These are phyloP conservation scores for Aegilops sharonensis DNA, from an alignment of 176 grass and related monocot species.

Conservation along the genomic window DNA sequence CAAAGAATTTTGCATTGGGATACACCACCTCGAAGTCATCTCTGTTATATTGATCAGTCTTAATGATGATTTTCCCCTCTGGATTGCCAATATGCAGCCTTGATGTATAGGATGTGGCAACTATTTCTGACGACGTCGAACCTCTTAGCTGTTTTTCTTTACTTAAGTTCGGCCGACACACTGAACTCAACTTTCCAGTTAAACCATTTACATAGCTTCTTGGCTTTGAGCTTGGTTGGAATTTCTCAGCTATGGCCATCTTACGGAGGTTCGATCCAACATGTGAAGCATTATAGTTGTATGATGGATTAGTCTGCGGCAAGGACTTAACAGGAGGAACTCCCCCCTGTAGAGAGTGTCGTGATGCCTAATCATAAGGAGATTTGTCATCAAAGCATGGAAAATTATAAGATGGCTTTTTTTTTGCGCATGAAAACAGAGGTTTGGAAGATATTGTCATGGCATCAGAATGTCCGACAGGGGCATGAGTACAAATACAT, in stretches of 20 bases:
- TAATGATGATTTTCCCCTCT: conserved; percentile 58
- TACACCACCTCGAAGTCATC: conserved; percentile 70
- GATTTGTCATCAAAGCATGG: background rate
- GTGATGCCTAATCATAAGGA: conserved; percentile 29
- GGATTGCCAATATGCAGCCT: conserved; percentile 27
- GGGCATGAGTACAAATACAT: conserved; percentile 21
- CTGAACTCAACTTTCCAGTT: conserved; percentile 11
- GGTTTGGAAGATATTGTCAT: background rate
- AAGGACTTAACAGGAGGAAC: conserved; percentile 32
- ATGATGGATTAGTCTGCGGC: conserved; percentile 23
- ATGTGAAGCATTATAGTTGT: conserved; percentile 25
- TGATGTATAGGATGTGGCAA: conserved; percentile 50
- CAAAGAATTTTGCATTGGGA: conserved; percentile 79
- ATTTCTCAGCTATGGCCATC: conserved; percentile 27
- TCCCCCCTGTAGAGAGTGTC: conserved; percentile 16
- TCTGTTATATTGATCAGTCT: conserved; percentile 67
- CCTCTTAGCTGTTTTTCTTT: conserved; percentile 31
- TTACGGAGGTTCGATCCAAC: conserved; percentile 36
- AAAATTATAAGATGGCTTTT: background rate
- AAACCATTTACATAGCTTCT: conserved; percentile 10
- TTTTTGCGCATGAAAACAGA: background rate
- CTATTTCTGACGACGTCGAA: conserved; percentile 14
- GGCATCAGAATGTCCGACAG: background rate
- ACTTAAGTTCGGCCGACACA: conserved; percentile 20
- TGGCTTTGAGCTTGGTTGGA: conserved; percentile 21